Base-by-base conservation (phyloP, 2,329 filamentous ascomycete species). In the Rutstroemia sp. region DNA sequence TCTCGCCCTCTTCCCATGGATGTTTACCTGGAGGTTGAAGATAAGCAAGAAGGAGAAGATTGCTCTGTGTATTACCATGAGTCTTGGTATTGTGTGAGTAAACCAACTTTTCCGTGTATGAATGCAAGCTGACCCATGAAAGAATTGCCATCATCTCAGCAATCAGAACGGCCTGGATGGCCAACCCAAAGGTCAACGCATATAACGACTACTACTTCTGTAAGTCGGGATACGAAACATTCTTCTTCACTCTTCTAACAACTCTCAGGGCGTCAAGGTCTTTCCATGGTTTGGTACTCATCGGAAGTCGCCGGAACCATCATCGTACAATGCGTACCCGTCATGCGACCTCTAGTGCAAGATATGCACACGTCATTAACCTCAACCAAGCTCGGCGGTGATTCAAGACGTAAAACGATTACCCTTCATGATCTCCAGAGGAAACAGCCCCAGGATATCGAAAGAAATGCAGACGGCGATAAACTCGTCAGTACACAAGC, bases 261-360 rank as follows among this genome's bases (percentile, higher is more conserved):
- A 14, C 19, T 23, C 25, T 27, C 53, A 69, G 69, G 65, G 72
- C 73, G 74, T 49, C 74, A 76, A 58, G 75, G 71, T 10, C 66
- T 75, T 59, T 74, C 72, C 0, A 75, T 76, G 60, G 69, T 77
- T 54, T 67, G 69, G 68, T 74, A 78, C 65, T 78, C 75, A 0
- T 77, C 77, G 16, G 78, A 80, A 65, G 70, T 79, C 53, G 72
- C 75, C 8, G 77, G 77, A 53, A 80, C 78, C 25, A 78, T 80
- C 60, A 79, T 80, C 45, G 78, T 79, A 4, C 77, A 79, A 61
- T 80, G 76, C 58, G 75, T 80, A 2, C 78, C 78, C 2, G 74
- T 80, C 16, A 63, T 80, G 7, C 73, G 78, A 9, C 75, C 77
- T 0, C 71, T 80, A 19, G 59, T 80, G 42, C 70, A 71, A 45